Percentiles rank a stretch among this genome's conserved stretches.
These are phyloP conservation scores for Trypethelium eluteriae DNA, from an alignment of 495 filamentous ascomycete genomes.

Conservation along the genomic window DNA sequence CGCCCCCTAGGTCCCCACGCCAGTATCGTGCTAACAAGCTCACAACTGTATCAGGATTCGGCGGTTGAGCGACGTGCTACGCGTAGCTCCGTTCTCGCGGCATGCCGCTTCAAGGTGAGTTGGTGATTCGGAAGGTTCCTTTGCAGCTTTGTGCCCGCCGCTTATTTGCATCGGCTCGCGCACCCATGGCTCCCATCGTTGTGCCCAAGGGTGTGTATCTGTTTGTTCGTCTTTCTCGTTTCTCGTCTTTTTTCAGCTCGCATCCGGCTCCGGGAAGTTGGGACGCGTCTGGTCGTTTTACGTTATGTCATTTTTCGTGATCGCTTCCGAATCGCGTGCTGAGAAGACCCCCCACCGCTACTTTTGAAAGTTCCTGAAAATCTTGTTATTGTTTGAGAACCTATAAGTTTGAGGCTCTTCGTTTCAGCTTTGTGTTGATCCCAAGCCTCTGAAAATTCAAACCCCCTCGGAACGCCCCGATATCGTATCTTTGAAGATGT, in stretches of 20 bases:
- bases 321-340: neutral
- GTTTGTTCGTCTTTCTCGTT: neutral
- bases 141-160: neutral
- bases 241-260: neutral
- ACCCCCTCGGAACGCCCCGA: neutral
- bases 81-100: neutral
- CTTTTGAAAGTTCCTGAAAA: neutral
- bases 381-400: neutral
- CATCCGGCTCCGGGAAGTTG: neutral
- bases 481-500: neutral
- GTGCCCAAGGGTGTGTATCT: neutral
- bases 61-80: neutral
- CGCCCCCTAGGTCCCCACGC: neutral
- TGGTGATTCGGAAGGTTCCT: neutral
- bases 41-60: neutral
- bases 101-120: neutral
- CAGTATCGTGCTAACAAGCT: neutral
- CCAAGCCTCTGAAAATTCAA: neutral
- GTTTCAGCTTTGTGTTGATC: neutral
- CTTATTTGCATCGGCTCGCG: conserved; percentile 6
- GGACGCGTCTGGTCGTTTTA: neutral
- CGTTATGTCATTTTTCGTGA: neutral
- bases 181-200: neutral
- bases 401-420: neutral
- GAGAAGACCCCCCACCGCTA: neutral